A percentile compares a stretch with the other conserved stretches of the same genome.
phyloP scores from a whole-genome alignment of 2,329 filamentous ascomycete species.

The Cordyceps pruinosa region DNA sequence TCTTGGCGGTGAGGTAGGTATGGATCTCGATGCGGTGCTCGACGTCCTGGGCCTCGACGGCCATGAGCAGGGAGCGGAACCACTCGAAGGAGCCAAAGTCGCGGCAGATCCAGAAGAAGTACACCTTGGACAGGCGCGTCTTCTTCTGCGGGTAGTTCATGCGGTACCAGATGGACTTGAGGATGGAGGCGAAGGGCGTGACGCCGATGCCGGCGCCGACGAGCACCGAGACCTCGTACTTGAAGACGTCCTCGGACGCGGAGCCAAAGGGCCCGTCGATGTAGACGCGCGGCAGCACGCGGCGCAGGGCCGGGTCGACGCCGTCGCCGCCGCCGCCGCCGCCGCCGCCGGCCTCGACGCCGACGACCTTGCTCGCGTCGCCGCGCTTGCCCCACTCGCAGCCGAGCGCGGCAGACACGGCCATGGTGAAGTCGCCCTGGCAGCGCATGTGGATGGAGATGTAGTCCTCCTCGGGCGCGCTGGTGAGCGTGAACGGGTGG shows the following conservation, averaged over 20 bases:
- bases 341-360: slow-evolving; percentile 50
- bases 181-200: slow-evolving; percentile 78
- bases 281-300: slow-evolving; percentile 72
- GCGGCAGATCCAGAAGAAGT: slow-evolving; percentile 89
- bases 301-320: slow-evolving; percentile 63
- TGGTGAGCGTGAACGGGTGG: slow-evolving; percentile 80
- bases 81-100: slow-evolving; percentile 86
- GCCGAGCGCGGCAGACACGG: slow-evolving; percentile 62
- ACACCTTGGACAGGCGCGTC: slow-evolving; percentile 75
- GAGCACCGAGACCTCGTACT: slow-evolving; percentile 74
- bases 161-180: slow-evolving; percentile 90
- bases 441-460: slow-evolving; percentile 81
- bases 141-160: slow-evolving; percentile 82
- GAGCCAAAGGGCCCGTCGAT: slow-evolving; percentile 81
- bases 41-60: slow-evolving; percentile 80
- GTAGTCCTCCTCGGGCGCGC: slow-evolving; percentile 82
- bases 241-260: slow-evolving; percentile 83
- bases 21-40: slow-evolving; percentile 83
- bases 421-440: slow-evolving; percentile 73
- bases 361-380: slow-evolving; percentile 59
- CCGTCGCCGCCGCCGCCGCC: slow-evolving; percentile 42
- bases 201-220: slow-evolving; percentile 78
- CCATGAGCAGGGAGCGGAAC: slow-evolving; percentile 77
- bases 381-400: slow-evolving; percentile 59
- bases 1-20: slow-evolving; percentile 80